Evolutionary conservation across 129 eudicot genomes (phyloP).

Genomic region (Mikania micrantha): DNA sequence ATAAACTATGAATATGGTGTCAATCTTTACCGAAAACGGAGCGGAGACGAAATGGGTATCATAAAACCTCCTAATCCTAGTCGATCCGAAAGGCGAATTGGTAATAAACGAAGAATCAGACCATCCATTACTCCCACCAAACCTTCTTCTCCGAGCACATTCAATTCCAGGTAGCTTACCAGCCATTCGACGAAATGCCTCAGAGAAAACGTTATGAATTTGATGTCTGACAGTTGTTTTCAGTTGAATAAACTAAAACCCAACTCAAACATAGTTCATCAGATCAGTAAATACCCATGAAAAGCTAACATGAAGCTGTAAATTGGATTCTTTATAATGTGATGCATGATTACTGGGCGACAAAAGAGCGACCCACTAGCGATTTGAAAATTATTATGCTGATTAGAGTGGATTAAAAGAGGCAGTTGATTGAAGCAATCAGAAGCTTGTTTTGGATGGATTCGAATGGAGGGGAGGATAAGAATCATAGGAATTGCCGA

Average conservation of each 20-base stretch:
- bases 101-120: conserved; percentile 24
- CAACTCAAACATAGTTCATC: too few relatives aligned
- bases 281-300: not conserved
- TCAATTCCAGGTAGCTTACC: conserved; percentile 91
- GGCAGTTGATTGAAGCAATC: too few relatives aligned
- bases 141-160: conserved; percentile 70
- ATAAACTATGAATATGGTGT: not conserved
- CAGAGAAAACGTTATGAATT: not conserved
- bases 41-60: conserved; percentile 28
- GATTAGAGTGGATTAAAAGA: too few relatives aligned
- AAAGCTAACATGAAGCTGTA: not conserved
- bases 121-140: conserved; percentile 37
- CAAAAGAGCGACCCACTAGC: conserved; percentile 24
- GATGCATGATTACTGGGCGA: conserved; percentile 9
- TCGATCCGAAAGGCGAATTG: conserved; percentile 19
- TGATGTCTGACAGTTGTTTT: too few relatives aligned
- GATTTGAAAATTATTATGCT: too few relatives aligned
- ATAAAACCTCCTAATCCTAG: conserved; percentile 43
- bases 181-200: conserved; percentile 42
- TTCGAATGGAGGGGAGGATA: too few relatives aligned
- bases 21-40: conserved; percentile 29
- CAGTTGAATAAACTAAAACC: too few relatives aligned
- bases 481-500: conserved; percentile 3
- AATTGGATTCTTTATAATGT: conserved; percentile 6
- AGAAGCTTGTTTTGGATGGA: not conserved